Evolutionary conservation across 345 rosid genomes (phyloP).

Genomic region (Isatis tinctoria): DNA sequence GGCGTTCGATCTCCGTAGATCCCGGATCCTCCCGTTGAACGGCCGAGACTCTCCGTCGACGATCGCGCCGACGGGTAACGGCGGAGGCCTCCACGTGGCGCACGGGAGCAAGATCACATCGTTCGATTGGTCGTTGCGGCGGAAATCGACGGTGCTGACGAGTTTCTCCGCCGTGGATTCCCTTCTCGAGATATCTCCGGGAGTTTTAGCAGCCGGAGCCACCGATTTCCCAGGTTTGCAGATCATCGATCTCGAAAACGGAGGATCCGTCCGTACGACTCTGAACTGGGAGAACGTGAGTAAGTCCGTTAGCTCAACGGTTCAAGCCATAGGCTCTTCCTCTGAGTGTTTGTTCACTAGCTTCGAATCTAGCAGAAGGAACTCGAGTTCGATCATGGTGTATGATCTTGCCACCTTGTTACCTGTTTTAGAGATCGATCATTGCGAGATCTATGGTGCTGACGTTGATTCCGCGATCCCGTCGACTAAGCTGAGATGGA

Average conservation of each 20-base stretch:
- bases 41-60: slow-evolving; percentile 75
- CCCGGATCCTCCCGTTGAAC: slow-evolving; percentile 46
- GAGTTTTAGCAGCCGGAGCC: slow-evolving; percentile 72
- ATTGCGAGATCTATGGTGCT: slow-evolving; percentile 64
- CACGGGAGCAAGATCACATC: slow-evolving; percentile 92
- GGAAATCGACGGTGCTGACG: slow-evolving; percentile 67
- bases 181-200: slow-evolving; percentile 54
- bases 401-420: slow-evolving; percentile 57
- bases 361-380: slow-evolving; percentile 88
- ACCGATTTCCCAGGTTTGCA: slow-evolving; percentile 86
- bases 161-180: slow-evolving; percentile 88
- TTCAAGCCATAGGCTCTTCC: slow-evolving; percentile 78
- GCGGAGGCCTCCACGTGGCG: slow-evolving; percentile 68
- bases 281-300: slow-evolving; percentile 70
- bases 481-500: slow-evolving; percentile 76
- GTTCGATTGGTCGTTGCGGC: slow-evolving; percentile 78
- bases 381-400: slow-evolving; percentile 79
- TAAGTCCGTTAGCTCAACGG: slow-evolving; percentile 66
- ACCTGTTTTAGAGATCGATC: slow-evolving; percentile 73
- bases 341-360: slow-evolving; percentile 61
- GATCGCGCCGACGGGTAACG: slow-evolving; percentile 46
- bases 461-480: slow-evolving; percentile 78
- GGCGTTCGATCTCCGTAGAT: slow-evolving; percentile 63
- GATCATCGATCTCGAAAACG: slow-evolving; percentile 63
- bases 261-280: slow-evolving; percentile 55